phyloP scores from a whole-genome alignment of 75 land plant species.

The Pseudotsuga menziesii region DNA sequence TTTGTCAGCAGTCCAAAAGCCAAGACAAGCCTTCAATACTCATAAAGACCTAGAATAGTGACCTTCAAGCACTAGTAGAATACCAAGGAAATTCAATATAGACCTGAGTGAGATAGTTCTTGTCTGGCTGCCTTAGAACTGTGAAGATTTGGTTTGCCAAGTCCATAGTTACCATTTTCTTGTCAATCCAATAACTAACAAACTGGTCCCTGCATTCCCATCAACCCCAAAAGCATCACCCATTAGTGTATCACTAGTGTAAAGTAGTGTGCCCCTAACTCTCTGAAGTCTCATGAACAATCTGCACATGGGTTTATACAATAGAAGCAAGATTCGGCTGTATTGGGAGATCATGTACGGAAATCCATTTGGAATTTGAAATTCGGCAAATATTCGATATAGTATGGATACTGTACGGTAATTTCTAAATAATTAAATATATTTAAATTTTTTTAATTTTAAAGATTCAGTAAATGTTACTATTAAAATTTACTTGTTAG shows the following conservation, averaged over 20 bases:
- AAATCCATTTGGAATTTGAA: too few relatives aligned
- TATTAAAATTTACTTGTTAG: too few relatives aligned
- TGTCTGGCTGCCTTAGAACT: conserved; percentile 73
- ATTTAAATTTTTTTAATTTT: too few relatives aligned
- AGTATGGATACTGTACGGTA: too few relatives aligned
- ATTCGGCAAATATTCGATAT: too few relatives aligned
- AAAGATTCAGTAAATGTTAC: too few relatives aligned
- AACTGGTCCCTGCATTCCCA: conserved; percentile 61
- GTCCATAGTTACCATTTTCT: conserved; percentile 72
- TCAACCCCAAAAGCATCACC: not conserved
- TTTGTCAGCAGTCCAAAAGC: conserved; percentile 1
- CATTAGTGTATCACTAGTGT: not conserved
- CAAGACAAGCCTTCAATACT: not conserved
- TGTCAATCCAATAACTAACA: conserved; percentile 74
- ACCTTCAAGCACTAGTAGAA: conserved; percentile 4
- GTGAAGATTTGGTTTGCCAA: conserved; percentile 56
- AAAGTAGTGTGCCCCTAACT: too few relatives aligned
- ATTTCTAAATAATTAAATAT: too few relatives aligned
- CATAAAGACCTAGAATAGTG: not conserved
- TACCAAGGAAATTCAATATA: not conserved
- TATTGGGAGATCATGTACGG: too few relatives aligned
- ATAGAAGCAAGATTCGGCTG: too few relatives aligned
- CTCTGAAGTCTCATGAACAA: too few relatives aligned
- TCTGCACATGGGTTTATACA: not conserved
- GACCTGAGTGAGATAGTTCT: conserved; percentile 76